A percentile compares a stretch with the other conserved stretches of the same genome.
phyloP scores from a whole-genome alignment of 2,329 filamentous ascomycete genomes.

The Anisogramma anomala region DNA sequence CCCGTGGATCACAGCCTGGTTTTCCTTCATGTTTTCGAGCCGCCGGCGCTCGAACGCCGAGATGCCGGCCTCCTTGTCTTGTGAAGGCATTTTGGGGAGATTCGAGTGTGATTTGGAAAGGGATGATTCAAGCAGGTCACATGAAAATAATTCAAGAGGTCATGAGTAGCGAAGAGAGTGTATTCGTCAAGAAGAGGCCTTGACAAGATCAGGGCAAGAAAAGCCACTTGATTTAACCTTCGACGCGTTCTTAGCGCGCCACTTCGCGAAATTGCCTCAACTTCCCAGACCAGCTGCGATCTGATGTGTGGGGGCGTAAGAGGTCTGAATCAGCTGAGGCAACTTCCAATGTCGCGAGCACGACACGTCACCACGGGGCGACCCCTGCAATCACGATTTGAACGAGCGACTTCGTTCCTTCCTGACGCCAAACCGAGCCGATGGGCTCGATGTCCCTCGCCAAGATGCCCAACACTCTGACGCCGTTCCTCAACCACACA shows the following conservation, averaged over 20 bases:
- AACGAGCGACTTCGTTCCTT: too few relatives aligned
- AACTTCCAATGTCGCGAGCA: conserved; percentile 6
- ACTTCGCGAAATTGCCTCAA: too few relatives aligned
- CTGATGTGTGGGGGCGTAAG: too few relatives aligned
- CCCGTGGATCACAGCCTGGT: conserved; percentile 69
- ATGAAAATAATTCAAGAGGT: conserved; percentile 8
- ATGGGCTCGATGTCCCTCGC: not conserved
- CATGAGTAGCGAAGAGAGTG: not conserved
- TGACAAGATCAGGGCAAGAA: not conserved
- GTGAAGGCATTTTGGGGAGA: conserved; percentile 19
- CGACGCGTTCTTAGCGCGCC: conserved; percentile 11
- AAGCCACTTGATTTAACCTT: not conserved
- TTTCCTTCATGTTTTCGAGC: conserved; percentile 76
- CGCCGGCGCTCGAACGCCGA: conserved; percentile 70
- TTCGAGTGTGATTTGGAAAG: not conserved
- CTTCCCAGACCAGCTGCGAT: too few relatives aligned
- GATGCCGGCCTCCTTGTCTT: conserved; percentile 35
- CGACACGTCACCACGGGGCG: conserved; percentile 10
- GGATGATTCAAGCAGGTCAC: not conserved
- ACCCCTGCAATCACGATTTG: too few relatives aligned
- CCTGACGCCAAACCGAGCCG: not conserved
- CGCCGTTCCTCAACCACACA: conserved; percentile 65
- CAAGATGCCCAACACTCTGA: conserved; percentile 37
- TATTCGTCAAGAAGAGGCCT: conserved; percentile 4
- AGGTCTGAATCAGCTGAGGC: too few relatives aligned